Conservation (phyloP, 2,329 filamentous ascomycete genomes). For the Colletotrichum sp. region DNA sequence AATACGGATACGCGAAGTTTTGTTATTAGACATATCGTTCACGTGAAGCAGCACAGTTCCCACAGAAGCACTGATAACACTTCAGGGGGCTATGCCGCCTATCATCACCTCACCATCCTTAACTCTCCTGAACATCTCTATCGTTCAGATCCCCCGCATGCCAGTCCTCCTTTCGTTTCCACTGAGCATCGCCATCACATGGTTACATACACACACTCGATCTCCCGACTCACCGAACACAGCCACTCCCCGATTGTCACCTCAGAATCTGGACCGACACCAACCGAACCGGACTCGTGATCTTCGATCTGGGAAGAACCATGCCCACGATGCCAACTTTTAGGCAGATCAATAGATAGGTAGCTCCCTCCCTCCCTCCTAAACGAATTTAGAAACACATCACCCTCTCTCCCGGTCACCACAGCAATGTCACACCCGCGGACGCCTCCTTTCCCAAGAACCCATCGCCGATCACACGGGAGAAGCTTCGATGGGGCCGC, state of each 20-base stretch:
- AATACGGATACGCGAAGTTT: background rate
- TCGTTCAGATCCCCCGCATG: background rate
- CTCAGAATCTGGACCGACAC: background rate
- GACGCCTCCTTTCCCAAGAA: background rate
- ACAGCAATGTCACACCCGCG: background rate
- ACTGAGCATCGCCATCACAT: background rate
- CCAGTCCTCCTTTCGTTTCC: background rate
- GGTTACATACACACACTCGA: background rate
- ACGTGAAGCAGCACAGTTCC: background rate
- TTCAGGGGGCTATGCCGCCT: background rate
- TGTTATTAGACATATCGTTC: background rate
- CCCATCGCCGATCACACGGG: background rate
- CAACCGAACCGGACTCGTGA: background rate
- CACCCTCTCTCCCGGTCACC: background rate
- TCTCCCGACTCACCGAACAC: background rate
- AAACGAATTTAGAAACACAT: background rate
- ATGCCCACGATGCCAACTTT: background rate
- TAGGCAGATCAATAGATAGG: background rate
- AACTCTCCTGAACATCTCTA: background rate
- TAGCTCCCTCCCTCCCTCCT: no score
- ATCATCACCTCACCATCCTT: background rate
- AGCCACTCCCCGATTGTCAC: background rate
- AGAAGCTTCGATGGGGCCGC: slow-evolving; percentile 5
- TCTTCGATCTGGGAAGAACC: background rate
- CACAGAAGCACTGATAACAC: background rate